Conservation (phyloP, 495 filamentous ascomycete species). For the Aspergillus wentii region DNA sequence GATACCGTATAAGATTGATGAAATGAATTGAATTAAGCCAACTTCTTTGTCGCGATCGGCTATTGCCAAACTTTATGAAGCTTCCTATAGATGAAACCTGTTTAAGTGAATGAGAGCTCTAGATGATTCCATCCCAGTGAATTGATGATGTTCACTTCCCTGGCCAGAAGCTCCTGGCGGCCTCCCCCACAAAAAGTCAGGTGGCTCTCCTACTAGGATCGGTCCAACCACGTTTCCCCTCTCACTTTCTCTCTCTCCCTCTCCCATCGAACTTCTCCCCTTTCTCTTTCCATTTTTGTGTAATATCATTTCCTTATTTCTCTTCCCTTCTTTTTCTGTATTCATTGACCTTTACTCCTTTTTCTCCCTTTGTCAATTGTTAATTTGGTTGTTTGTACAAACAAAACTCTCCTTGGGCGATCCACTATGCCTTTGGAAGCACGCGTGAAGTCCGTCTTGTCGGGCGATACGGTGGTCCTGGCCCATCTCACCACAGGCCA, state of each 20-base stretch:
- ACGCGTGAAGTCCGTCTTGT: constrained; percentile 89
- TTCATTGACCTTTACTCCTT: constrained; percentile 5
- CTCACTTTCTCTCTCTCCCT: constrained; percentile 5
- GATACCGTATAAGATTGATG: constrained; percentile 9
- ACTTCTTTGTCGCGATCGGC: too few species aligned
- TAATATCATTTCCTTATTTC: constrained; percentile 11
- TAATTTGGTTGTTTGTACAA: constrained; percentile 13
- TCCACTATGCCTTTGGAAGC: constrained; percentile 52
- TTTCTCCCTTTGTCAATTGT: constrained; percentile 7
- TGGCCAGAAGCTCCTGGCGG: constrained; percentile 8
- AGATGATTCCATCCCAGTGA: too few species aligned
- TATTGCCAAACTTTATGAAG: too few species aligned
- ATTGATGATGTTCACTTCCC: not conserved
- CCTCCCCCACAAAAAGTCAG: constrained; percentile 14
- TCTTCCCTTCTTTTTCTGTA: constrained; percentile 7
- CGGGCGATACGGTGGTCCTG: constrained; percentile 86
- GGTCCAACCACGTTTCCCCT: constrained; percentile 17
- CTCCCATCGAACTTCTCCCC: constrained; percentile 14
- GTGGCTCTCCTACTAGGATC: constrained; percentile 13
- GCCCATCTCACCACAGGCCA: constrained; percentile 66
- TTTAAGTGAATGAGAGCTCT: not conserved
- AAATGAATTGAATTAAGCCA: constrained; percentile 6
- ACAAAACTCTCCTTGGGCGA: constrained; percentile 9
- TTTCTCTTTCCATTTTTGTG: constrained; percentile 8
- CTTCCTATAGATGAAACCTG: too few species aligned